Evolutionary conservation across 1,284 basidiomycete genomes (phyloP), one percentile per base, ranked within the genome.

Genomic region (Cryptococcus jaspeensis): DNA sequence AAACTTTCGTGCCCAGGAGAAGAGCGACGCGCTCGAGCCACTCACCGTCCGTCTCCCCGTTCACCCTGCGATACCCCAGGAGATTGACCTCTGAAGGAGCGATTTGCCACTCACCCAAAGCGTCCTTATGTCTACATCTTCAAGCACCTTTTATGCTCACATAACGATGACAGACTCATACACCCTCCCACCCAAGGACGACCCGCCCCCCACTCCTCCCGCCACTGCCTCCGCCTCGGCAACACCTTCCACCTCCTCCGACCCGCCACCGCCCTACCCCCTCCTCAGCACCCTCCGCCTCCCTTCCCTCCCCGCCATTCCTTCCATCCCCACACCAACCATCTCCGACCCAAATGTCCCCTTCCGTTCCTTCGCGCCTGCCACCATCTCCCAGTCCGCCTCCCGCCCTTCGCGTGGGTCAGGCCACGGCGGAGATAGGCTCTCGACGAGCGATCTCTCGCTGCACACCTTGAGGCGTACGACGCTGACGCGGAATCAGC

Each of bases 401-500:
- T 18, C 41, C 12, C 18, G 41, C 11, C 1, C 15, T 5, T 23
- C 41, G 41, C 18, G 41, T 16, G 20, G 45, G 28, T 13, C 25
- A 16, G 18, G 45, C 37, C 28, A 32, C 28, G 37, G 35, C 25
- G 25, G 18, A 28, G 20, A 18, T 7, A 16, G 50, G 6, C 25
- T 36, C 9, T 50, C 48, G 13, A 18, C 50, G 32, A 40, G 39
- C 23, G 53, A 52, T 32, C 50, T 55, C 40, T 59, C 53, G 8
- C 49, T 59, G 11, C 50, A 52, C 23, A 48, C 53, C n/a, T 11
- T 55, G 5, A 38, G 18, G n/a, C 52, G 52, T 22, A 49, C 53
- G 5, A 55, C 50, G 36, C 50, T 59, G 28, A 55, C 50, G 5
- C 48, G 43, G 38, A 42, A 53, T 1, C 53, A 59, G 16, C 53